Percentiles rank a stretch among this genome's conserved stretches.
These are phyloP conservation scores for Tilletiaria anomala DNA, from an alignment of 1,284 basidiomycete genomes.

Conservation along the genomic window DNA sequence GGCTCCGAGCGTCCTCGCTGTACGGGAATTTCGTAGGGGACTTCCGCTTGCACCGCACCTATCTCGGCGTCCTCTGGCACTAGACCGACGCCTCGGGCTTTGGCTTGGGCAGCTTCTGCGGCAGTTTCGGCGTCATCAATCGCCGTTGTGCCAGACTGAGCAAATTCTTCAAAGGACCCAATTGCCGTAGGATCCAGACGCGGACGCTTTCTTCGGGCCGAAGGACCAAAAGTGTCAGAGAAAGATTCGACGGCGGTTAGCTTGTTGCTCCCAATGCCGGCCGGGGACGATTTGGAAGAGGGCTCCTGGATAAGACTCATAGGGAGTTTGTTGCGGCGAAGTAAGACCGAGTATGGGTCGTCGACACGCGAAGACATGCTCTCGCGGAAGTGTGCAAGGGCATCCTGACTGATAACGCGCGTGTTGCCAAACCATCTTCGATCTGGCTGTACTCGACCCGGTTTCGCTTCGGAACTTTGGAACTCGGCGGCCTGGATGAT, in stretches of 20 bases:
- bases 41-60: conserved; percentile 15
- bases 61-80: conserved; percentile 36
- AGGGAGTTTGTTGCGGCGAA: conserved; percentile 37
- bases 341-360: conserved; percentile 34
- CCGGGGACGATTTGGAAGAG: conserved; percentile 1
- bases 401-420: conserved; percentile 57
- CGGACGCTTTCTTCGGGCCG: conserved; percentile 36
- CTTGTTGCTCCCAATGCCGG: background rate
- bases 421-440: conserved; percentile 56
- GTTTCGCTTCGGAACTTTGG: conserved; percentile 35
- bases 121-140: conserved; percentile 24
- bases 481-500: conserved; percentile 34
- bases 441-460: conserved; percentile 37
- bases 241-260: conserved; percentile 34
- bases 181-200: conserved; percentile 29
- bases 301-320: conserved; percentile 37
- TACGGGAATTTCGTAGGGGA: conserved; percentile 33
- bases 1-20: conserved; percentile 35
- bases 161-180: conserved; percentile 31
- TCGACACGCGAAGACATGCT: conserved; percentile 28
- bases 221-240: conserved; percentile 33
- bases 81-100: conserved; percentile 24
- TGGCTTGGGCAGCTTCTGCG: conserved; percentile 19
- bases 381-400: conserved; percentile 46
- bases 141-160: conserved; percentile 17